These are phyloP conservation scores for Phytopythium sindhum DNA, from an alignment of 352 stramenopile genomes.

Conservation along the genomic window DNA sequence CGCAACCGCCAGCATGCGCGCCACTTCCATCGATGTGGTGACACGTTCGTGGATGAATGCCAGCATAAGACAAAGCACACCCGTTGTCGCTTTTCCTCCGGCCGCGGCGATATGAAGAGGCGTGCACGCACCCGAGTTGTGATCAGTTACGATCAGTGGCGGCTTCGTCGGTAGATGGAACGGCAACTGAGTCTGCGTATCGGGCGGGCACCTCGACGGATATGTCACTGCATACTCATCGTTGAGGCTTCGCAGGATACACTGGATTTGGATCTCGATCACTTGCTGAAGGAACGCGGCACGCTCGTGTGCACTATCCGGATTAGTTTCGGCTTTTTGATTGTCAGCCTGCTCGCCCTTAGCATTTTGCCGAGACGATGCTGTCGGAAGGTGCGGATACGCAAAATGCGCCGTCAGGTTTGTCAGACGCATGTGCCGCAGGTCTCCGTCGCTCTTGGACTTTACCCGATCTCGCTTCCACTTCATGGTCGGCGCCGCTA, in stretches of 20 bases:
- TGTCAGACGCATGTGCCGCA: conserved; percentile 20
- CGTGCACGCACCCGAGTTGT: conserved; percentile 28
- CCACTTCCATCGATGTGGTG: conserved; percentile 10
- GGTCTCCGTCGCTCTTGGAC: conserved; percentile 46
- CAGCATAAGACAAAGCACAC: conserved; percentile 36
- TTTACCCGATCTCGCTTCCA: conserved; percentile 31
- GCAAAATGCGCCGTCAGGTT: conserved; percentile 4
- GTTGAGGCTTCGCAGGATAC: neutral
- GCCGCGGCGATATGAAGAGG: conserved; percentile 41
- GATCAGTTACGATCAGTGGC: conserved; percentile 30
- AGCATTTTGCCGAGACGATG: neutral
- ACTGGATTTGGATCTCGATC: conserved; percentile 7
- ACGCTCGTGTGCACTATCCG: neutral
- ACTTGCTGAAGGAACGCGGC: conserved; percentile 2
- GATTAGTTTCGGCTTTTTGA: neutral
- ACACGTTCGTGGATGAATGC: conserved; percentile 27
- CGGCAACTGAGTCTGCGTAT: neutral
- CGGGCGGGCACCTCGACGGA: neutral
- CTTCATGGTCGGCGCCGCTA: neutral
- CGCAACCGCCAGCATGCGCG: conserved; percentile 16
- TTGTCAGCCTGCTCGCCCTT: neutral
- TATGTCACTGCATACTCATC: neutral
- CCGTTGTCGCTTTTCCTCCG: conserved; percentile 31
- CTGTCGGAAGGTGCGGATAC: conserved; percentile 3
- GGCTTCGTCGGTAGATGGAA: conserved; percentile 32